Evolutionary conservation across 2,329 filamentous ascomycete genomes (phyloP), one percentile per base, ranked within the genome.

Genomic region (Aspergillus transmontanensis): DNA sequence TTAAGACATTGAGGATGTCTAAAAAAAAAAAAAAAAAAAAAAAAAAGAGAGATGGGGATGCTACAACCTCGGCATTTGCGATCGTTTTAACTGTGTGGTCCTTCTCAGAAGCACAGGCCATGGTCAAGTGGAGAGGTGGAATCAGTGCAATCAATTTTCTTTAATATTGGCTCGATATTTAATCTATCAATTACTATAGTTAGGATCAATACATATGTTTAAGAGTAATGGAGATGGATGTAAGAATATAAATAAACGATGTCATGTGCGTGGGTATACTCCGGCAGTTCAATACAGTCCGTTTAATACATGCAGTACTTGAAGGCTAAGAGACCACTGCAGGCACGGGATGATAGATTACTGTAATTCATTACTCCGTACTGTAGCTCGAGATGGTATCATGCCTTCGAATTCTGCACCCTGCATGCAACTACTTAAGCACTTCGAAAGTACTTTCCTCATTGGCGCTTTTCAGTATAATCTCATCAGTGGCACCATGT

Each of bases 101-200:
- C 12, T 26, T 32, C 14, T 12, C 6, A 21, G 34, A 55, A 55
- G 51, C 51, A 55, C 32, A 55, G 32, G 32, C 51, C 51, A 55
- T 7, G 26, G n/a, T 2, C 30, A 32, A 36, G 32, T 39, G 32
- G 32, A 39, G 32, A 11, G n/a, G 30, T 36, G 51, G 51, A 39
- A 55, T 39, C 51, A 6, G 14, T 12, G 51, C 51, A 26, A 55
- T 55, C 26, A 55, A 39, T 55, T 14, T 26, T 26, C 23, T 39
- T 36, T 1, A 21, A 23, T n/a, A 16, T 7, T 55, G 14, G 30
- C 51, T 28, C n/a, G 26, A 54, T n/a, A 39, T 39, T 55, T 39
- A 55, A 55, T 39, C 51, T 55, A 55, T 55, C 10, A 26, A n/a
- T 36, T 54, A 34, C 51, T 54, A 36, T 36, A 54, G 30, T 36